Percentiles rank a stretch among this genome's conserved stretches.
Evolutionary conservation across 163 green algal genomes (phyloP).

Genomic region (Chlorella variabilis): DNA sequence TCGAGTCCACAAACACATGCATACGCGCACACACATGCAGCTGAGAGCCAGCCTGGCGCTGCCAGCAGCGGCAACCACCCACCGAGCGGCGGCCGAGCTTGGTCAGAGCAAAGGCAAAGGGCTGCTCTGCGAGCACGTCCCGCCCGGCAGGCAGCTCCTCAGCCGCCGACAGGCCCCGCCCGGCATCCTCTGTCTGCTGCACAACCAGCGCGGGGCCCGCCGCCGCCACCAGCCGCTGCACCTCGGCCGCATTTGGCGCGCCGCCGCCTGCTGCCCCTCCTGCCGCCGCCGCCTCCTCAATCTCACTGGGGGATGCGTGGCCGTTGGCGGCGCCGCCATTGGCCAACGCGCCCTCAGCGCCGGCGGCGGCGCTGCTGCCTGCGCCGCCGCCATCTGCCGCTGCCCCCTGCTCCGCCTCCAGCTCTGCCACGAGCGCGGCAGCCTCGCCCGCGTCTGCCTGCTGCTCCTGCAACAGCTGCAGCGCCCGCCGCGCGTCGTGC

Average conservation of each 20-base stretch:
- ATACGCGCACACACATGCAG: too few relatives aligned
- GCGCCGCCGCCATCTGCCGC: not conserved
- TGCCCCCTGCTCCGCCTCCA: not conserved
- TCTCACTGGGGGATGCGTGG: not conserved
- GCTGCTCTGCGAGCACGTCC: constrained; percentile 15
- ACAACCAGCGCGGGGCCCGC: not conserved
- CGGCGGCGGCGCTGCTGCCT: too few relatives aligned
- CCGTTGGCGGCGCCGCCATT: not conserved
- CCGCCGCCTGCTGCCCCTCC: not conserved
- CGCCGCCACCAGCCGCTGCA: not conserved
- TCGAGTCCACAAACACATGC: too few relatives aligned
- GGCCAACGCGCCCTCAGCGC: too few relatives aligned
- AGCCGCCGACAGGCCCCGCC: constrained; percentile 9
- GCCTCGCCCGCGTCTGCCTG: not conserved
- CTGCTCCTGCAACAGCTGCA: constrained; percentile 19
- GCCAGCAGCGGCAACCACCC: not conserved
- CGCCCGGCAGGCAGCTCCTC: not conserved
- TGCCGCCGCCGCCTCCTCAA: not conserved
- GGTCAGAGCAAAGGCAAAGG: constrained; percentile 6
- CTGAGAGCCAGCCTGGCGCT: not conserved
- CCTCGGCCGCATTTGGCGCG: not conserved
- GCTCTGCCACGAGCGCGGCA: constrained; percentile 27
- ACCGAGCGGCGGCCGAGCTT: constrained; percentile 23
- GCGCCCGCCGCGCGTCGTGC: constrained; percentile 16
- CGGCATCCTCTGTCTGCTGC: not conserved